Conservation (phyloP, 192 early-diverging fungal species). For the Phlyctochytrium arcticum region DNA sequence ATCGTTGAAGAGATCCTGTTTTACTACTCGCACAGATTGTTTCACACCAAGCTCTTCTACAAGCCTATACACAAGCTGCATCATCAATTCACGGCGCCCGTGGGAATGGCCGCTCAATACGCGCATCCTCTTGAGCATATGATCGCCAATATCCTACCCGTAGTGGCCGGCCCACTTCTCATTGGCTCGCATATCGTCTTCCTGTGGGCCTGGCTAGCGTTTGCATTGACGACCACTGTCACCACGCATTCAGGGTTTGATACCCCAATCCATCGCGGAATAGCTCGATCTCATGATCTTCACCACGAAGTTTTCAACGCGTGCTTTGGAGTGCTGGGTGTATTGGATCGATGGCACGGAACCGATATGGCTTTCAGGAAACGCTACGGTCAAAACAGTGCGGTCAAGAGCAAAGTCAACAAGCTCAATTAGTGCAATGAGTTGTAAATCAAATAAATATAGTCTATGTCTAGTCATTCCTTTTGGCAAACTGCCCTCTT, state of each 20-base stretch:
- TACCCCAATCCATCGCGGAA: conserved; percentile 77
- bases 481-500: too few species aligned
- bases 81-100: conserved; percentile 84
- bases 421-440: too few species aligned
- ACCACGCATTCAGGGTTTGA: conserved; percentile 94
- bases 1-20: conserved; percentile 87
- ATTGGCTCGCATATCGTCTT: conserved; percentile 70
- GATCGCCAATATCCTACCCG: conserved; percentile 78
- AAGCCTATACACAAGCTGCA: conserved; percentile 91
- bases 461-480: too few species aligned
- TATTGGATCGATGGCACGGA: conserved; percentile 10
- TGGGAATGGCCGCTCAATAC: conserved; percentile 86
- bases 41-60: conserved; percentile 87
- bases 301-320: conserved; percentile 66
- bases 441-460: too few species aligned
- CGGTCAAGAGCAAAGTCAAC: too few species aligned
- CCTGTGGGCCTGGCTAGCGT: conserved; percentile 75
- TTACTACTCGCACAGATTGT: conserved; percentile 82
- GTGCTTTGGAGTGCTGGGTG: conserved; percentile 12
- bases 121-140: conserved; percentile 83
- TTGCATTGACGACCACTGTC: conserved; percentile 77
- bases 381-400: neutral
- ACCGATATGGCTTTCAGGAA: conserved; percentile 2
- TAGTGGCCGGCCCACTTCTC: conserved; percentile 74
- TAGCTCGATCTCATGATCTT: conserved; percentile 89